A percentile compares a stretch with the other conserved stretches of the same genome.
phyloP scores from a whole-genome alignment of 1,139 yeast genomes.

The Yamadazyma siamensis region DNA sequence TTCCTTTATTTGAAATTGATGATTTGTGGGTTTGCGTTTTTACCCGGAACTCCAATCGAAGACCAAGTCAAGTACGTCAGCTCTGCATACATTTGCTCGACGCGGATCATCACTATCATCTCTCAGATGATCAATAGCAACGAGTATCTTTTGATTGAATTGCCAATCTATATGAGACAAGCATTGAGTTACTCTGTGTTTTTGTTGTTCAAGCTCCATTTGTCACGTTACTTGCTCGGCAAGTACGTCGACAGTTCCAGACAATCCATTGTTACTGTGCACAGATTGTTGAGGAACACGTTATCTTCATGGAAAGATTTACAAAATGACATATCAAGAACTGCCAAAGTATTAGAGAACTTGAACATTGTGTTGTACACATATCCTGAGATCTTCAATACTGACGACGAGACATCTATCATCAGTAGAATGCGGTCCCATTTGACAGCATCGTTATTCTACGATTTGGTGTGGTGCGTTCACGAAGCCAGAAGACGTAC shows the following conservation, averaged over 20 bases:
- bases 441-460: constrained; percentile 84
- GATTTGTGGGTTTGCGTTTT: constrained; percentile 85
- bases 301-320: constrained; percentile 89
- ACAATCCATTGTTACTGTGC: constrained; percentile 91
- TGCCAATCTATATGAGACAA: constrained; percentile 85
- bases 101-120: constrained; percentile 75
- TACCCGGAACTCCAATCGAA: constrained; percentile 87
- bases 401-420: constrained; percentile 49
- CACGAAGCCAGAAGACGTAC: constrained; percentile 89
- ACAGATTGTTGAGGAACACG: constrained; percentile 81
- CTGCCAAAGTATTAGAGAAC: constrained; percentile 90
- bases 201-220: constrained; percentile 74
- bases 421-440: constrained; percentile 90
- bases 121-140: constrained; percentile 61
- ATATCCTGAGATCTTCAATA: constrained; percentile 72
- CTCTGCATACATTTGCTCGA: constrained; percentile 76
- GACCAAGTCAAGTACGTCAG: constrained; percentile 85
- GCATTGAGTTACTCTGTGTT: constrained; percentile 80
- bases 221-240: constrained; percentile 72
- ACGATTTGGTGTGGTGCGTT: constrained; percentile 91
- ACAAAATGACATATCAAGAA: constrained; percentile 85
- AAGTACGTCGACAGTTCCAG: constrained; percentile 85
- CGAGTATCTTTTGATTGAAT: constrained; percentile 64
- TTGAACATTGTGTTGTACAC: constrained; percentile 83
- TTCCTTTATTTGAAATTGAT: constrained; percentile 74